Conservation (phyloP, 2,329 filamentous ascomycete species). For the Paecilomyces formosus region DNA sequence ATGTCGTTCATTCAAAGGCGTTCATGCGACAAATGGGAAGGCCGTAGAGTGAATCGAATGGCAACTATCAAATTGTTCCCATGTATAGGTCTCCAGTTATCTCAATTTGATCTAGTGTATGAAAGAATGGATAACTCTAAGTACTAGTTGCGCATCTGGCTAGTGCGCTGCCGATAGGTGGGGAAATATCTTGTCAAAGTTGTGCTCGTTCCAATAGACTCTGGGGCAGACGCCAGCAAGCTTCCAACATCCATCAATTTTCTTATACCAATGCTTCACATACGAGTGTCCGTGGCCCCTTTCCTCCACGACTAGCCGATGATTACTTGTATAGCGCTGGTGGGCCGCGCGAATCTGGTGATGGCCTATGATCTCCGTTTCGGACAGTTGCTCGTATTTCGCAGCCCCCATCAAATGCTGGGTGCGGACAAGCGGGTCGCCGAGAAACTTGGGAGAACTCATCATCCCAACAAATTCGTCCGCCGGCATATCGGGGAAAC, state of each 20-base stretch:
- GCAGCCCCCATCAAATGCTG: constrained; percentile 12
- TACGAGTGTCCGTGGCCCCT: constrained; percentile 49
- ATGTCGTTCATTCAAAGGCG: background rate
- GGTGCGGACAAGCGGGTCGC: constrained; percentile 8
- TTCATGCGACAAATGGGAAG: background rate
- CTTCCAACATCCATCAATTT: constrained; percentile 23
- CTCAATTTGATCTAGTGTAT: background rate
- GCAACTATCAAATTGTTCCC: background rate
- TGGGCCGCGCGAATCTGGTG: constrained; percentile 44
- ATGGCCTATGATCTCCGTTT: constrained; percentile 17
- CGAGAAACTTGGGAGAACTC: constrained; percentile 8
- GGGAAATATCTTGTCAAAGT: constrained; percentile 7
- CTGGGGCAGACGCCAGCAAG: constrained; percentile 19
- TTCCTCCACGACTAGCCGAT: constrained; percentile 38
- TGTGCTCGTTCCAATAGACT: constrained; percentile 20
- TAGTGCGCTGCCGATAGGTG: background rate
- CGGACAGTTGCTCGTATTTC: constrained; percentile 15
- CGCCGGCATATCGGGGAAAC: background rate
- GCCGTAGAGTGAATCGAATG: background rate
- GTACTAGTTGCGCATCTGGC: background rate
- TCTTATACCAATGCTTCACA: constrained; percentile 19
- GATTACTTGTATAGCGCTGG: constrained; percentile 48
- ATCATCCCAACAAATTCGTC: constrained; percentile 8
- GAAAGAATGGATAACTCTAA: background rate
- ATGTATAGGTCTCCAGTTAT: background rate